Base-by-base conservation (phyloP, 2,329 filamentous ascomycete genomes). In the Coniochaeta ligniaria region DNA sequence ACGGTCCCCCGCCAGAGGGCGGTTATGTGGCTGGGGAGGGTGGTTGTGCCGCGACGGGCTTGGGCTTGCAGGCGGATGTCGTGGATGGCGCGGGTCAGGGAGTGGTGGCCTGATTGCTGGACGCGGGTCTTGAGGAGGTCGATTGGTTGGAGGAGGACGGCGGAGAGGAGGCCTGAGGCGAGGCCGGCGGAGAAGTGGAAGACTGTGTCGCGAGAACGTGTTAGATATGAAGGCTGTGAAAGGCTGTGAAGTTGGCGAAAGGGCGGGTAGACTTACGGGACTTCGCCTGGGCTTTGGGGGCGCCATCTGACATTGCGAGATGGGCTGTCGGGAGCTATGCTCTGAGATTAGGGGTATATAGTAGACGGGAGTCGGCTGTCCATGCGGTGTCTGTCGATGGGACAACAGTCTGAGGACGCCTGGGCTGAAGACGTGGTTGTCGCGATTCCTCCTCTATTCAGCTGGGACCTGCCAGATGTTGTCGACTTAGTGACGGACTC, bases 101-200 rank as follows among this genome's bases (percentile, higher is more conserved):
- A 86, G 65, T 84, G 83, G 65, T 84, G 83, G 57, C 86, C 86
- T 36, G 91, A 91, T 74, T 98, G 95, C 73, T 99, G 95, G 45
- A 98, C 88, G 55, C 95, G 89, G 33, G 95, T 99, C 76, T 99
- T 99, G 72, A 99, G 86, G 4, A 99, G 87, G 76, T 99, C 95
- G 69, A 95, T 90, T 28, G 95, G 95, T 75, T 99, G 95, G 17
- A 99, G 84, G 60, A 98, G 86, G 62, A 96, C 87, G 60, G 95
- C 93, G 59, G 92, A 95, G 65, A 91, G 84, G 58, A 96, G 83
- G 68, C 95, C 95, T 8, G 93, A 97, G 69, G 86, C 85, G 60
- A 98, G 84, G 64, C 95, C 95, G 64, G 93, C 94, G 66, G 88
- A 76, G 74, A 98, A 96, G 77, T 98, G 95, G 73, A 91, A 92